Evolutionary conservation across 2,329 filamentous ascomycete species (phyloP).

Genomic region (Teratosphaeria destructans): DNA sequence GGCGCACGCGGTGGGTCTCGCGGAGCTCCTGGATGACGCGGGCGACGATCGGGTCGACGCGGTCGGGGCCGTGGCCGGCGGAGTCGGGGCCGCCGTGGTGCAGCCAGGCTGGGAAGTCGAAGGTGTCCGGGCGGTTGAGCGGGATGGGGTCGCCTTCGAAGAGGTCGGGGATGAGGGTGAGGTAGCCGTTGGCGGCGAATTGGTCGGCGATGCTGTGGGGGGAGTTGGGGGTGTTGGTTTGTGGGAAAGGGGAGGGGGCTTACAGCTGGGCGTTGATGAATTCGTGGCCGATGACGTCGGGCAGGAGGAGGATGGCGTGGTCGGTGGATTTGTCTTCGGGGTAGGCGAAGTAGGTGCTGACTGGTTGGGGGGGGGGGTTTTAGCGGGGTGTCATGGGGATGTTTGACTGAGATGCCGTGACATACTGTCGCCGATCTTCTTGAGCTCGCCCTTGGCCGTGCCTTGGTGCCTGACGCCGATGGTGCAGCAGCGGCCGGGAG

Average conservation of each 20-base stretch:
- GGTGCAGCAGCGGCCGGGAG: constrained; percentile 28
- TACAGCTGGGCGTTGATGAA: constrained; percentile 41
- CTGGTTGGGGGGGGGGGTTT: constrained; percentile 25
- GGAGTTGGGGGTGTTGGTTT: no score
- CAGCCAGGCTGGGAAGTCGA: constrained; percentile 43
- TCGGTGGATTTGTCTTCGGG: constrained; percentile 43
- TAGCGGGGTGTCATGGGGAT: background rate
- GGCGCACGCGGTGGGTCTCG: constrained; percentile 37
- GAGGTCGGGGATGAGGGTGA: constrained; percentile 57
- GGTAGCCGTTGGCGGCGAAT: constrained; percentile 63
- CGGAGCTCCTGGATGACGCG: constrained; percentile 38
- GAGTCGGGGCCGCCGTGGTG: constrained; percentile 18
- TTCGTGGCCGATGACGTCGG: constrained; percentile 49
- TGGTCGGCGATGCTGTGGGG: constrained; percentile 53
- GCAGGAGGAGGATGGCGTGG: constrained; percentile 46
- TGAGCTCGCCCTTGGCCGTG: constrained; percentile 23
- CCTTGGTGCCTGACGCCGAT: constrained; percentile 29
- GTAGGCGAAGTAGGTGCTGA: constrained; percentile 46
- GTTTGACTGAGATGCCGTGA: background rate
- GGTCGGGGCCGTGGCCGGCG: constrained; percentile 29
- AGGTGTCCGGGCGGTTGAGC: constrained; percentile 42
- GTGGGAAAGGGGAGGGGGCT: no score
- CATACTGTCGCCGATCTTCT: constrained; percentile 24
- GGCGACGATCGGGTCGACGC: constrained; percentile 45
- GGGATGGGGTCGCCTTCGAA: constrained; percentile 56